Evolutionary conservation across 2,329 filamentous ascomycete genomes (phyloP).

Genomic region (Cordyceps pruinosa): DNA sequence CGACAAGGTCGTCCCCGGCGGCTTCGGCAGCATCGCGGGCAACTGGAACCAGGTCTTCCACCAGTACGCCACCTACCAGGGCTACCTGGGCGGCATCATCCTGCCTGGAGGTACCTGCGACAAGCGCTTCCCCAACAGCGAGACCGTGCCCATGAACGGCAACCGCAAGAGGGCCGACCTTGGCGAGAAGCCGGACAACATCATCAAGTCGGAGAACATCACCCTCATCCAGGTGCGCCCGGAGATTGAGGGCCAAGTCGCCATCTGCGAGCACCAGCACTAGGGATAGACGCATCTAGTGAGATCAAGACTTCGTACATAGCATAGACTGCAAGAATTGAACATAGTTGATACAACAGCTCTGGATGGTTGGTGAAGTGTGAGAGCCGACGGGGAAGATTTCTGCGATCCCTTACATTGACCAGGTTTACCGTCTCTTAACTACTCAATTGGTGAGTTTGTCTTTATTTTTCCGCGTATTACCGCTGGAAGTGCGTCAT

Average conservation of each 20-base stretch:
- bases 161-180: constrained; percentile 5
- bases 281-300: background rate
- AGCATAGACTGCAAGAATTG: no score
- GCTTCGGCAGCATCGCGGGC: constrained; percentile 18
- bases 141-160: constrained; percentile 13
- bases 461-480: no score
- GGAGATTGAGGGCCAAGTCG: constrained; percentile 3
- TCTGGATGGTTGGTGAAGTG: no score
- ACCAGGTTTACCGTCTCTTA: no score
- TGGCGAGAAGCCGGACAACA: constrained; percentile 11
- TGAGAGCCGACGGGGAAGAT: no score
- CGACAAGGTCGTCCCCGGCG: constrained; percentile 22
- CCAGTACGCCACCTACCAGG: constrained; percentile 19
- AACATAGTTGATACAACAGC: no score
- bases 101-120: constrained; percentile 16
- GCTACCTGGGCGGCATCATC: constrained; percentile 15
- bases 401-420: no score
- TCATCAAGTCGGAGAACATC: constrained; percentile 12
- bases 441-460: no score
- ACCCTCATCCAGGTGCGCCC: constrained; percentile 11
- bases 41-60: constrained; percentile 20
- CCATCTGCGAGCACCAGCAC: background rate
- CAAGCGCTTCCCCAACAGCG: constrained; percentile 14
- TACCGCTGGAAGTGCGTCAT: background rate
- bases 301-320: no score